These are phyloP conservation scores for Coffea canephora DNA, from an alignment of 257 asterid species.

Conservation along the genomic window DNA sequence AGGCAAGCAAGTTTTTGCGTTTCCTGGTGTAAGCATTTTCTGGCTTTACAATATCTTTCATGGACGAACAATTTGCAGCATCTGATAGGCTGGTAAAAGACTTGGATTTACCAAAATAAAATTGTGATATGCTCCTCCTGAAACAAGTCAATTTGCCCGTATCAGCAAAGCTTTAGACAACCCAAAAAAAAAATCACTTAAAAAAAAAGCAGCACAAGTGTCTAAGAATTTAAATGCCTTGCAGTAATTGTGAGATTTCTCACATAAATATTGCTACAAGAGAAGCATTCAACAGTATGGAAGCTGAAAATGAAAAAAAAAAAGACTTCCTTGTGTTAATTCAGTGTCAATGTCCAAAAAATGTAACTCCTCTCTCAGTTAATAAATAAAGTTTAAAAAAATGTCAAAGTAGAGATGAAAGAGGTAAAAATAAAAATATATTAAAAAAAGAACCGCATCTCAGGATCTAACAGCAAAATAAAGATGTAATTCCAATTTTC, in stretches of 20 bases:
- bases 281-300: neutral
- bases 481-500: neutral
- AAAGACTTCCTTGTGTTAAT: neutral
- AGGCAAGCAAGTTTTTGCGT: constrained; percentile 64
- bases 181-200: neutral
- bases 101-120: constrained; percentile 44
- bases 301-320: no score
- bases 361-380: neutral
- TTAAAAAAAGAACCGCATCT: neutral
- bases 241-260: neutral
- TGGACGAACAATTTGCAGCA: constrained; percentile 49
- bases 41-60: constrained; percentile 61
- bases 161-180: neutral
- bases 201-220: neutral
- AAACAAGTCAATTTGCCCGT: constrained; percentile 3
- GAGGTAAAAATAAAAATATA: no score
- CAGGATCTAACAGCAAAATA: neutral
- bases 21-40: constrained; percentile 65
- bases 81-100: constrained; percentile 61
- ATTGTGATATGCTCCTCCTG: constrained; percentile 46
- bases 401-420: no score
- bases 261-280: neutral
- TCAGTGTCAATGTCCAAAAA: neutral
- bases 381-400: no score
- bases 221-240: neutral